Evolutionary conservation across 106 monocot genomes (phyloP).

Genomic region (Apostasia shenzhenica): DNA sequence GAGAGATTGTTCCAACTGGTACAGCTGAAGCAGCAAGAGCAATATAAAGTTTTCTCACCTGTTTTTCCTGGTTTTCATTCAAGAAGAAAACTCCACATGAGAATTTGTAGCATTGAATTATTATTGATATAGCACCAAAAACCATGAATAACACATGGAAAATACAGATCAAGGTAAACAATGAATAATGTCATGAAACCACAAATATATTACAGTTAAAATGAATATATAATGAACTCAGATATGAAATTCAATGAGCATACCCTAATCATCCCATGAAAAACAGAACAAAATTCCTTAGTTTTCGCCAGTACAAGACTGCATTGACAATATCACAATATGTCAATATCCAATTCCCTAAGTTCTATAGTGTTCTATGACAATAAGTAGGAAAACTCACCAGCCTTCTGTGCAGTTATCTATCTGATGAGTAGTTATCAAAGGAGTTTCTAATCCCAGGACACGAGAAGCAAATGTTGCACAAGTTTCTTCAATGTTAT

Average conservation of each 20-base stretch:
- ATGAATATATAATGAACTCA: not conserved
- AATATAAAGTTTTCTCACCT: conserved; percentile 81
- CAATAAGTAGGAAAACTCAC: conserved; percentile 31
- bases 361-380: not conserved
- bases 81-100: conserved; percentile 2
- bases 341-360: not conserved
- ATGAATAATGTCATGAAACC: too few species aligned
- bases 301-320: conserved; percentile 87
- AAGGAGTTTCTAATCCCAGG: conserved; percentile 59
- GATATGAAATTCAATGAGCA: conserved; percentile 10
- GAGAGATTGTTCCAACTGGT: conserved; percentile 70
- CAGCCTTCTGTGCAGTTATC: conserved; percentile 99
- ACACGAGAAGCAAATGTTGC: conserved; percentile 91
- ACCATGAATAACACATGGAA: not conserved
- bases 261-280: conserved; percentile 98
- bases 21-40: conserved; percentile 87
- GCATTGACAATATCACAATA: conserved; percentile 21
- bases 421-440: conserved; percentile 89
- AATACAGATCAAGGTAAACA: not conserved
- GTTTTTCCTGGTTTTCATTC: conserved; percentile 60
- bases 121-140: not conserved
- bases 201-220: not conserved
- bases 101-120: not conserved
- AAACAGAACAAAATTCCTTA: conserved; percentile 87
- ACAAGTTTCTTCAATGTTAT: conserved; percentile 96